Evolutionary conservation across 1,284 basidiomycete species (phyloP).

Genomic region (Abortiporus biennis): DNA sequence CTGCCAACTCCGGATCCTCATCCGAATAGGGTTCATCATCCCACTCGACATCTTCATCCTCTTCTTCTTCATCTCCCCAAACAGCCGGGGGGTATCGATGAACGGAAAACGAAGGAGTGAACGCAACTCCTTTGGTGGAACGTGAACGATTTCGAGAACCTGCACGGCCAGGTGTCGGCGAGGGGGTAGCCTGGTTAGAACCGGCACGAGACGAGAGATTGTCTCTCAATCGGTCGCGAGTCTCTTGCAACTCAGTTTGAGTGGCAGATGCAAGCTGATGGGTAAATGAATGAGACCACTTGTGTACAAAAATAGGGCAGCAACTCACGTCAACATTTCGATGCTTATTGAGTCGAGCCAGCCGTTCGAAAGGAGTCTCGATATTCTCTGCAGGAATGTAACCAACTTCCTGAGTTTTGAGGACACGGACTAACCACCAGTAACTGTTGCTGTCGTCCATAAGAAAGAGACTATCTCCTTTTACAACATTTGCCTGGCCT

Average conservation of each 20-base stretch:
- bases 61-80: slow-evolving; percentile 78
- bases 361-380: slow-evolving; percentile 95
- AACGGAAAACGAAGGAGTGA: slow-evolving; percentile 52
- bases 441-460: slow-evolving; percentile 97
- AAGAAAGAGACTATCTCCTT: slow-evolving; percentile 88
- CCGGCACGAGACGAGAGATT: slow-evolving; percentile 44
- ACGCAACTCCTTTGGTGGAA: slow-evolving; percentile 41
- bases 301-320: slow-evolving; percentile 1
- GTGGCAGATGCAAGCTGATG: slow-evolving; percentile 69
- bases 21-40: slow-evolving; percentile 69
- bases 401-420: slow-evolving; percentile 98
- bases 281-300: slow-evolving; percentile 3
- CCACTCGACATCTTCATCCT: slow-evolving; percentile 70
- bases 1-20: slow-evolving; percentile 57
- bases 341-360: slow-evolving; percentile 95
- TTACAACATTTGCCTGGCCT: slow-evolving; percentile 94
- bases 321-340: slow-evolving; percentile 89
- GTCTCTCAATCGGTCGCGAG: slow-evolving; percentile 44
- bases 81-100: slow-evolving; percentile 74
- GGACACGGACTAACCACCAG: slow-evolving; percentile 96
- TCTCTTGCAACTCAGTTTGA: slow-evolving; percentile 50
- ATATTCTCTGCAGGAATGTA: slow-evolving; percentile 99
- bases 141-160: slow-evolving; percentile 17
- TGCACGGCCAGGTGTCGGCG: slow-evolving; percentile 33
- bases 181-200: slow-evolving; percentile 37